Percentiles rank a stretch among this genome's conserved stretches.
Evolutionary conservation across 352 stramenopile genomes (phyloP).

Genomic region (Phytophthora citrophthora): DNA sequence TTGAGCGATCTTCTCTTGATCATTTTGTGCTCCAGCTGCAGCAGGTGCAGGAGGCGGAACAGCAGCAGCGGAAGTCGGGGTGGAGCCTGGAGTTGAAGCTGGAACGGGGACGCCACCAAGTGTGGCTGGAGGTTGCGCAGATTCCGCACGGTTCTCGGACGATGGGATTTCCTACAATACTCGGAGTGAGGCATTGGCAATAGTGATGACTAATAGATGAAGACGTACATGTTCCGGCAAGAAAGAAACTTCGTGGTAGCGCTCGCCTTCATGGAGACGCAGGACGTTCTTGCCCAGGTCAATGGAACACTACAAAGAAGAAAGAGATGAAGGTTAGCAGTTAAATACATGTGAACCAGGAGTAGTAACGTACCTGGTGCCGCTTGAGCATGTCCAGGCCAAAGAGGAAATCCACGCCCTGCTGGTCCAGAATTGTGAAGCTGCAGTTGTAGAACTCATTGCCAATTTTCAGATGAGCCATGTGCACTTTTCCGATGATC

Average conservation of each 20-base stretch:
- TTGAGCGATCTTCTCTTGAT: slow-evolving; percentile 66
- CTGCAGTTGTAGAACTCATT: slow-evolving; percentile 93
- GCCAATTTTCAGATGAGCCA: slow-evolving; percentile 91
- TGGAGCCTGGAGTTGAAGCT: slow-evolving; percentile 28
- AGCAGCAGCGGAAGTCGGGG: slow-evolving; percentile 11
- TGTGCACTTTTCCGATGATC: slow-evolving; percentile 96
- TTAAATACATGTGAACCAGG: background rate
- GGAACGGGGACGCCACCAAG: slow-evolving; percentile 37
- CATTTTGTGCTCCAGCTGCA: slow-evolving; percentile 20
- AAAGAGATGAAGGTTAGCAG: slow-evolving; percentile 10
- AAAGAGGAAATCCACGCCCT: slow-evolving; percentile 98
- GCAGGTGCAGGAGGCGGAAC: slow-evolving; percentile 23
- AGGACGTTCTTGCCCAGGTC: slow-evolving; percentile 94
- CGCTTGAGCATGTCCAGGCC: slow-evolving; percentile 98
- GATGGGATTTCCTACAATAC: slow-evolving; percentile 71
- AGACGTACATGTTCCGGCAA: slow-evolving; percentile 82
- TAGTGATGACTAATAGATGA: no score
- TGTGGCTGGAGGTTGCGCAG: slow-evolving; percentile 26
- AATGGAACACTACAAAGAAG: slow-evolving; percentile 88
- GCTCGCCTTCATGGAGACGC: slow-evolving; percentile 70
- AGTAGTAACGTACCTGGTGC: slow-evolving; percentile 74
- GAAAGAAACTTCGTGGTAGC: slow-evolving; percentile 84
- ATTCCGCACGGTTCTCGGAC: slow-evolving; percentile 51
- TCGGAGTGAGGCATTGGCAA: no score
- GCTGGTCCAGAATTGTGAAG: slow-evolving; percentile 93